Base-by-base conservation (phyloP, 768 basidiomycete species). In the Trametes meyenii region DNA sequence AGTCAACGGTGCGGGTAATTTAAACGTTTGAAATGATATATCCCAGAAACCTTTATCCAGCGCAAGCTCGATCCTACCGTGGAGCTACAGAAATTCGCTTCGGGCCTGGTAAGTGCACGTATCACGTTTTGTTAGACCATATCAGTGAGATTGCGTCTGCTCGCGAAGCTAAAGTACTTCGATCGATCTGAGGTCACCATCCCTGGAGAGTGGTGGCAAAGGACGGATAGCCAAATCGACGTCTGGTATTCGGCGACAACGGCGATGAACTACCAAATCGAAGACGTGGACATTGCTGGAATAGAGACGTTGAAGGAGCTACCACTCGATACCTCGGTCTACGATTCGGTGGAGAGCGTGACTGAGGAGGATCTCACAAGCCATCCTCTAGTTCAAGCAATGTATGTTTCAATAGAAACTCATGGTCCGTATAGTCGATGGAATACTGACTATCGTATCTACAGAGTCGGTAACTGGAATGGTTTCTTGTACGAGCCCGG, bases 401-500 rank as follows among this genome's bases (percentile, higher is more conserved):
- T 45, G 44, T 45, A 45, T 12, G 26, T 49, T 14, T 8, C 29
- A 33, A 33, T 24, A 7, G 29, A 1, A 33, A 19, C 3, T 33
- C 54, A 7, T 17, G 19, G 12, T 19, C n/a, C n/a, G 23, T 54
- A 5, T 26, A 17, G 17, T 17, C 53, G 8, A 17, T 43, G 53
- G 42, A 24, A 43, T 36, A 6, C 13, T 14, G 0, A 26, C 5
- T 1, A 16, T 38, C 3, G 10, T 3, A 8, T 19, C 12, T 7
- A 23, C 24, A 59, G 58, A 10, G n/a, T 52, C n/a, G 58, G 58
- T 2, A 24, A 21, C 19, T 59, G 58, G 58, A 42, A 59, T n/a
- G 58, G 58, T 2, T 59, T 59, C 43, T 6, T 21, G 13, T 59
- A 44, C 11, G 29, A 35, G 3, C 26, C 35, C 16, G 5, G n/a